Evolutionary conservation across 768 basidiomycete species (phyloP), one percentile per base, ranked within the genome.

Genomic region (Paxillus rubicundulus): DNA sequence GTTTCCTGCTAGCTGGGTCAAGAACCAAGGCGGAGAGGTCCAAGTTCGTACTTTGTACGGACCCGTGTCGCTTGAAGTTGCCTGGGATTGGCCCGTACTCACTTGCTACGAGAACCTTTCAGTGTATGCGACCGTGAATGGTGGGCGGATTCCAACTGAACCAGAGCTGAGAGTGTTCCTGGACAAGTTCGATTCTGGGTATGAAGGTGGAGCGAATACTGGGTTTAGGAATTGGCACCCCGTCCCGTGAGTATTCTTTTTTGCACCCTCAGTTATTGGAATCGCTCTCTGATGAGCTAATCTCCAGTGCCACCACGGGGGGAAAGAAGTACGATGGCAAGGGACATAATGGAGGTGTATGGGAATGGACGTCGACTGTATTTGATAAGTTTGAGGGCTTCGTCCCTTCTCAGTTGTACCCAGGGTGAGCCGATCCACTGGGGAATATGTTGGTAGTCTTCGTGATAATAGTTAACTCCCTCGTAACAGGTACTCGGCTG

Each of bases 171-270:
- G 86, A 5, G 66, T 87, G 14, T 94, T 96, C 73, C 78, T 84
- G 60, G 82, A 89, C 61, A 83, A 80, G 62, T 88, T 89, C 50
- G 79, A 86, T 40, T 77, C 76, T 33, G 87, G 88, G 0, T 89
- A 85, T 50, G 86, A 84, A 57, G 87, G 86, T 17, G 87, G 86
- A 33, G 80, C 84, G 2, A 98, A 98, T 63, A 65, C 85, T 45
- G 96, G 93, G 2, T 91, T 96, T 67, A 80, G 88, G 56, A 90
- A 93, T 70, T 97, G 95, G 92, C 93, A 98, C 65, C 91, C 92
- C 20, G 67, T 89, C 45, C 92, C 93, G 90, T 95, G 66, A 70
- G 92, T 77, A 10, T 14, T 18, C 16, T 33, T 52, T 21, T 57
- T 43, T 30, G 10, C 9, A 9, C 40, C 17, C 9, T 16, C 17